phyloP scores from a whole-genome alignment of 2,329 filamentous ascomycete genomes.

The Pyrenophora seminiperda region DNA sequence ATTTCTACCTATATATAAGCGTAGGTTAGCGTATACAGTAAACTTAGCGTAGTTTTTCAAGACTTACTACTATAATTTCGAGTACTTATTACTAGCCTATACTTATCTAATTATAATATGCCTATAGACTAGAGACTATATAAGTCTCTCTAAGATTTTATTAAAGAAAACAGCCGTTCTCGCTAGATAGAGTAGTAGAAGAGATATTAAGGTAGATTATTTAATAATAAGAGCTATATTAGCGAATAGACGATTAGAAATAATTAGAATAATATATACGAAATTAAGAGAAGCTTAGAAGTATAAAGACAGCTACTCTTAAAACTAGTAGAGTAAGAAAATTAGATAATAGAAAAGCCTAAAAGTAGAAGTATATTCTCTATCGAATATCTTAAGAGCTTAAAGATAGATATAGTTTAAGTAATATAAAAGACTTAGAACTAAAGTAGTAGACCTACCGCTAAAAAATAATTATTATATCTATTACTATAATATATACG shows the following conservation, averaged over 20 bases:
- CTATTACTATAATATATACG: slow-evolving; percentile 3
- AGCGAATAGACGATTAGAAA: slow-evolving; percentile 2
- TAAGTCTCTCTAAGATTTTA: slow-evolving; percentile 9
- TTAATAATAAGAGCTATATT: slow-evolving; percentile 10
- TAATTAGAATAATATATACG: slow-evolving; percentile 9
- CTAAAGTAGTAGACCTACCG: slow-evolving; percentile 9
- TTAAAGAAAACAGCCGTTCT: slow-evolving; percentile 12
- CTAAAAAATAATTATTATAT: slow-evolving; percentile 3
- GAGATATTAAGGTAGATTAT: slow-evolving; percentile 12
- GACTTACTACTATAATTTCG: slow-evolving; percentile 3
- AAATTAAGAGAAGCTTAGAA: slow-evolving; percentile 13
- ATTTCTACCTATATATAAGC: slow-evolving; percentile 5
- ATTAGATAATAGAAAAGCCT: slow-evolving; percentile 11
- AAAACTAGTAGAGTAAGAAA: slow-evolving; percentile 21
- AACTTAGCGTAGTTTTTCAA: slow-evolving; percentile 1
- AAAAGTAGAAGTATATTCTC: background rate
- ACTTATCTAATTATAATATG: slow-evolving; percentile 3
- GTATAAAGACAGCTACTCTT: slow-evolving; percentile 16
- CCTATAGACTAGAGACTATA: slow-evolving; percentile 1
- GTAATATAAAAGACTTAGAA: slow-evolving; percentile 12
- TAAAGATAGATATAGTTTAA: slow-evolving; percentile 10
- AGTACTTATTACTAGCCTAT: background rate
- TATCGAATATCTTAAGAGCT: slow-evolving; percentile 1
- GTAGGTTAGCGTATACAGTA: background rate
- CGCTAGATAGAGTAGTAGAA: slow-evolving; percentile 7